Conservation (phyloP, 768 basidiomycete genomes). For the Galerina marginata region DNA sequence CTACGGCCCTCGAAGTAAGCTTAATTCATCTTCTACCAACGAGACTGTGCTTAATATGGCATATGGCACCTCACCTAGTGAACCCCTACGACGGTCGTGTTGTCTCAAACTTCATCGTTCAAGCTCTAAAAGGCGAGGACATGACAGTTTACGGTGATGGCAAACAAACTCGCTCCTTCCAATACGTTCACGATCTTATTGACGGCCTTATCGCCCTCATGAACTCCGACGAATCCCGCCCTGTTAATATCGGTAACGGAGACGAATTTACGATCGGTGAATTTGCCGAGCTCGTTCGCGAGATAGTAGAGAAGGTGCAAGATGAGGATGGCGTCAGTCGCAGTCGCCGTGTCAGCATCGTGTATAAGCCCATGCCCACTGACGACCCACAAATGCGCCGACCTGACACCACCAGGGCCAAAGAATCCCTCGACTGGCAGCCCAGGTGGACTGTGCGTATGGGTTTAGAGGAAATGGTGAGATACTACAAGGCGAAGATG, state of each 20-base stretch:
- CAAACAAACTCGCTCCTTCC: constrained; percentile 92
- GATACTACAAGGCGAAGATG: constrained; percentile 92
- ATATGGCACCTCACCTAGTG: constrained; percentile 54
- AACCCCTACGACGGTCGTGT: constrained; percentile 97
- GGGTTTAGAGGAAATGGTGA: constrained; percentile 94
- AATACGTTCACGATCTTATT: constrained; percentile 97
- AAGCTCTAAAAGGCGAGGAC: constrained; percentile 94
- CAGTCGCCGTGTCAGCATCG: constrained; percentile 61
- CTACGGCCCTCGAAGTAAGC: constrained; percentile 83
- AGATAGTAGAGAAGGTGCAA: constrained; percentile 93
- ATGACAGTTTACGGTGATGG: constrained; percentile 98
- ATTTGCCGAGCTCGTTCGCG: constrained; percentile 91
- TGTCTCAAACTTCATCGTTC: constrained; percentile 98
- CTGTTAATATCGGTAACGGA: constrained; percentile 94
- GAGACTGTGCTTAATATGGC: constrained; percentile 24
- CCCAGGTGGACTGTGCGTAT: constrained; percentile 92
- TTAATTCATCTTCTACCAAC: constrained; percentile 3
- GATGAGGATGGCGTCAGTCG: constrained; percentile 71
- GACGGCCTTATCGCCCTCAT: constrained; percentile 93
- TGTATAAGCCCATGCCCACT: constrained; percentile 82
- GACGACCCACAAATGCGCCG: constrained; percentile 96
- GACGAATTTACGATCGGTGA: constrained; percentile 97
- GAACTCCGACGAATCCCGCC: constrained; percentile 92
- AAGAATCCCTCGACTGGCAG: constrained; percentile 85
- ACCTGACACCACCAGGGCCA: constrained; percentile 92